These are phyloP conservation scores for Oropetium thomaeum DNA, from an alignment of 176 grass and related monocot genomes.

Conservation along the genomic window DNA sequence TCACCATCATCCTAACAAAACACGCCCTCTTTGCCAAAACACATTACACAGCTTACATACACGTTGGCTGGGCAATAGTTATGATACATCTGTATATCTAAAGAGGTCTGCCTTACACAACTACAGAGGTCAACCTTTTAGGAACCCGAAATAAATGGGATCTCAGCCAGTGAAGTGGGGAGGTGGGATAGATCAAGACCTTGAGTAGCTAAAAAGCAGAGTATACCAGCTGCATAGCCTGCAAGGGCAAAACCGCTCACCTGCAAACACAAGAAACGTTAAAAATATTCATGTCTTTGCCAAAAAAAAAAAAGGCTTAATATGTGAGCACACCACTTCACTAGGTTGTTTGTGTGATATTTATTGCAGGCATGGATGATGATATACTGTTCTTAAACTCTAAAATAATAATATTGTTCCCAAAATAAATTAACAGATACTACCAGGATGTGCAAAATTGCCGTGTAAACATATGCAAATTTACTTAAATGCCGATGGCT, in stretches of 20 bases:
- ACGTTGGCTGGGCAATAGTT: background rate
- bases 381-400: no score
- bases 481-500: background rate
- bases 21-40: background rate
- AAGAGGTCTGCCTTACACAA: conserved; percentile 1
- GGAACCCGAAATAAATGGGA: conserved; percentile 70
- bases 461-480: background rate
- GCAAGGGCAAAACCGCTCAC: conserved; percentile 94
- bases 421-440: conserved; percentile 10
- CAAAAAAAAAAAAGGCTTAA: no score
- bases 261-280: conserved; percentile 45
- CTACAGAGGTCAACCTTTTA: conserved; percentile 30
- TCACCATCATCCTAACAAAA: background rate
- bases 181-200: conserved; percentile 54
- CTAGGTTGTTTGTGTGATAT: background rate
- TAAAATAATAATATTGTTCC: background rate
- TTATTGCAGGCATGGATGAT: background rate
- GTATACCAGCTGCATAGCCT: conserved; percentile 86
- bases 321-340: background rate
- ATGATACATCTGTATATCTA: conserved; percentile 2
- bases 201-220: conserved; percentile 61
- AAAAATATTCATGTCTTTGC: no score
- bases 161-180: conserved; percentile 63
- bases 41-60: background rate
- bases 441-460: conserved; percentile 10